Evolutionary conservation across 805 yeast genomes (phyloP).

Genomic region (Lachancea mirantina): DNA sequence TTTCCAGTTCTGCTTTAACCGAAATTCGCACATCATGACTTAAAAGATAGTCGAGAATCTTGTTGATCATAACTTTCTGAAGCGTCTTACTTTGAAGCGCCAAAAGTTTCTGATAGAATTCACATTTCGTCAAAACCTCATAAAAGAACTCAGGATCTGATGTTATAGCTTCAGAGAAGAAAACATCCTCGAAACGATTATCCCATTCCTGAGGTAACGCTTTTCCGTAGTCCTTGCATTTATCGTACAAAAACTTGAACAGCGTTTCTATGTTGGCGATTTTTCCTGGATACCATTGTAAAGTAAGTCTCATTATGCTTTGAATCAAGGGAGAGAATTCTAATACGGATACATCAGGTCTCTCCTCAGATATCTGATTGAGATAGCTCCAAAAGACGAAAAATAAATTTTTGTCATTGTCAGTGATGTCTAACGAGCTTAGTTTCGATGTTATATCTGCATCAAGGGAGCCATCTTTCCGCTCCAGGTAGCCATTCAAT

Average conservation of each 20-base stretch:
- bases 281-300: conserved; percentile 59
- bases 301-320: conserved; percentile 55
- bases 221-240: conserved; percentile 32
- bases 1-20: conserved; percentile 20
- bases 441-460: conserved; percentile 4
- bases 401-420: conserved; percentile 31
- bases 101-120: conserved; percentile 19
- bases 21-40: conserved; percentile 32
- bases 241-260: conserved; percentile 45
- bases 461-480: conserved; percentile 12
- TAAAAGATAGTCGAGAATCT: conserved; percentile 47
- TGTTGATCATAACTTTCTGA: conserved; percentile 52
- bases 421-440: conserved; percentile 2
- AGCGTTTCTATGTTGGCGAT: conserved; percentile 54
- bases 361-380: conserved; percentile 43
- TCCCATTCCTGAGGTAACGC: conserved; percentile 15
- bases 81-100: conserved; percentile 21
- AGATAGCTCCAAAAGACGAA: conserved; percentile 62
- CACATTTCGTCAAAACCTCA: conserved; percentile 19
- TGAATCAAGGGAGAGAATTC: conserved; percentile 60
- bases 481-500: conserved; percentile 29
- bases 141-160: conserved; percentile 11
- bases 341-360: conserved; percentile 60
- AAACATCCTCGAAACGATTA: conserved; percentile 15
- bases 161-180: conserved; percentile 6